These are phyloP conservation scores for Geotrichum klebahnii DNA, from an alignment of 1,139 yeast genomes.

Conservation along the genomic window DNA sequence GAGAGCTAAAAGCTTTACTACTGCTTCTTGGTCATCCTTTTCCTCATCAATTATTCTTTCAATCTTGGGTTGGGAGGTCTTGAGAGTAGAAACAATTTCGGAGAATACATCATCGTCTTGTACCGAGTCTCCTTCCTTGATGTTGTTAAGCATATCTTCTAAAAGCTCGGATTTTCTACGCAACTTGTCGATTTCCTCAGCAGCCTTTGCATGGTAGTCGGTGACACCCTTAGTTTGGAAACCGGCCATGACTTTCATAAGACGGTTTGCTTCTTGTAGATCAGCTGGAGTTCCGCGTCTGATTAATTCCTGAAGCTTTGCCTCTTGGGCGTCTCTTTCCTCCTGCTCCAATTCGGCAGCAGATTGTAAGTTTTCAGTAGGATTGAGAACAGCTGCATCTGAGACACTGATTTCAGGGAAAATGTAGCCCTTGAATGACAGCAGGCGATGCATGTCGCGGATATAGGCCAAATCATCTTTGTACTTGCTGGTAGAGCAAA, in stretches of 20 bases:
- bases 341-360: conserved; percentile 88
- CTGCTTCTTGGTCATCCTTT: conserved; percentile 55
- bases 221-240: conserved; percentile 61
- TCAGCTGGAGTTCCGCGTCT: conserved; percentile 95
- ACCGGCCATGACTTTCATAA: conserved; percentile 98
- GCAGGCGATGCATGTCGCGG: conserved; percentile 89
- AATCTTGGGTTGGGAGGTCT: conserved; percentile 81
- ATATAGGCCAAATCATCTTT: conserved; percentile 89
- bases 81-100: conserved; percentile 75
- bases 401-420: conserved; percentile 90
- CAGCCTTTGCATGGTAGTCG: conserved; percentile 77
- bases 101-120: conserved; percentile 52
- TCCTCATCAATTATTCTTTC: conserved; percentile 79
- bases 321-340: conserved; percentile 87
- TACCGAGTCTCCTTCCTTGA: conserved; percentile 51
- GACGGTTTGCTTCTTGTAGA: conserved; percentile 88
- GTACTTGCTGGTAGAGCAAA: conserved; percentile 83
- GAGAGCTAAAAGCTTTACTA: conserved; percentile 59
- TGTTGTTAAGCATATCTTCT: conserved; percentile 76
- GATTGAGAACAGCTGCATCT: conserved; percentile 89
- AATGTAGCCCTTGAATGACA: conserved; percentile 79
- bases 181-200: conserved; percentile 78
- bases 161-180: conserved; percentile 82
- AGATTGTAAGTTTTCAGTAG: conserved; percentile 83
- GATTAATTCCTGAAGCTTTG: conserved; percentile 89